These are phyloP conservation scores for Agrocybe praecox DNA, from an alignment of 768 basidiomycete genomes.

Conservation along the genomic window DNA sequence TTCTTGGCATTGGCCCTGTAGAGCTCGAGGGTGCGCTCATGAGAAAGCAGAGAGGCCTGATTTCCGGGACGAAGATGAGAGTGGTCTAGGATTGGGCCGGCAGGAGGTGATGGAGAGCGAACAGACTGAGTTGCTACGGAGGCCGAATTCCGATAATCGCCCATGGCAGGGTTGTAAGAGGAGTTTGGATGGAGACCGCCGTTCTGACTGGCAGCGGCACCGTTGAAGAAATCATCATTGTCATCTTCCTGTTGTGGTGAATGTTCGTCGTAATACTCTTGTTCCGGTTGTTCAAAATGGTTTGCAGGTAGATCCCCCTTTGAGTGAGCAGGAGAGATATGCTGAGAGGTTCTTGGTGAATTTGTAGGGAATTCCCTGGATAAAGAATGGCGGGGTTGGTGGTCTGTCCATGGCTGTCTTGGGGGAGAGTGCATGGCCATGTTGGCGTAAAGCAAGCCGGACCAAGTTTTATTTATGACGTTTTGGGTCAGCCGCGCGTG, in stretches of 20 bases:
- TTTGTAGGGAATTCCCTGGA: conserved; percentile 23
- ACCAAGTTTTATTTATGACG: conserved; percentile 11
- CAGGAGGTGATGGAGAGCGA: conserved; percentile 68
- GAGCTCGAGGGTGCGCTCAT: conserved; percentile 94
- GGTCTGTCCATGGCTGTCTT: conserved; percentile 20
- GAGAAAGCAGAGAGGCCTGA: conserved; percentile 89
- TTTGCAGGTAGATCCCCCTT: conserved; percentile 21
- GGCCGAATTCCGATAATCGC: conserved; percentile 32
- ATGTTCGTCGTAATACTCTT: conserved; percentile 41
- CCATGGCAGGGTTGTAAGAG: conserved; percentile 32
- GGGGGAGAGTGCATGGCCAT: conserved; percentile 19
- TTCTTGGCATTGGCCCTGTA: conserved; percentile 99
- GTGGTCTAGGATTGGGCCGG: conserved; percentile 79
- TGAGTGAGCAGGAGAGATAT: conserved; percentile 18
- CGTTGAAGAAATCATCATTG: conserved; percentile 49
- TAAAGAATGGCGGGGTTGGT: conserved; percentile 26
- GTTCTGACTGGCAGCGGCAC: conserved; percentile 30
- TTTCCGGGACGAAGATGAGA: conserved; percentile 93
- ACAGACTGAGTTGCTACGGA: conserved; percentile 57
- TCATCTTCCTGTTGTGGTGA: conserved; percentile 48
- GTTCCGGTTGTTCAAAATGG: conserved; percentile 36
- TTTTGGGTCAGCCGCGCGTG: conserved; percentile 6
- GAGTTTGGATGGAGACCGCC: conserved; percentile 29
- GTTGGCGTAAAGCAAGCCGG: conserved; percentile 18
- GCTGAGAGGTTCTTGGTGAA: conserved; percentile 25